Base-by-base conservation (phyloP, 495 filamentous ascomycete genomes). In the Bombardia bombarda region DNA sequence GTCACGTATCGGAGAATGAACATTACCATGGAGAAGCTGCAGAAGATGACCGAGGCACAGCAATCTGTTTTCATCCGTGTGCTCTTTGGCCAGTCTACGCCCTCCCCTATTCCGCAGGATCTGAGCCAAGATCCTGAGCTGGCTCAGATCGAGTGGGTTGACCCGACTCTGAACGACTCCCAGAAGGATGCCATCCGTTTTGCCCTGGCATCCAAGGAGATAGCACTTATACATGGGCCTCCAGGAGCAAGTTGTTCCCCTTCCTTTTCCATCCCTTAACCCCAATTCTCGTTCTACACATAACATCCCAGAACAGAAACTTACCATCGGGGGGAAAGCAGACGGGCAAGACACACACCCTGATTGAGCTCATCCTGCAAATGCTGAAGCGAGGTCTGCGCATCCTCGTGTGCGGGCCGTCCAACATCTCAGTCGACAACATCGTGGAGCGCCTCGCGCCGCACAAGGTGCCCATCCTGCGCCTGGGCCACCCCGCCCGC, bases 341-440 rank as follows among this genome's bases (percentile, higher is more conserved):
- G 67, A 99, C 92, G 0, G 92, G 92, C 19, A 99, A 99, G 54
- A 99, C 92, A 0, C 90, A 97, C 61, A 99, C 93, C 0, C 67
- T 99, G 19, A 92, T 99, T 39, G 92, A 99, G 57, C 69, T 97
- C 16, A 93, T 97, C 43, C 72, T 90, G 22, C 92, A 99, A 52
- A 65, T 97, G 49, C 67, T 92, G 22, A 79, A 66, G 44, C 75
- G 74, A 4, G 78, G 82, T 12, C 73, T 78, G 32, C 78, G 88
- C 1, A 66, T 97, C 13, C 75, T 99, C 3, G 90, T 99, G 16
- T 99, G 92, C 57, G 92, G 92, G 0, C 92, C 92, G 0, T 93
- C 86, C 8, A 99, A 99, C 57, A 87, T 99, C 38, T 90, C 86
- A 0, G 92, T 97, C 2, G 92, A 99, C 68, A 99, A 99, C 55